A percentile compares a stretch with the other conserved stretches of the same genome.
These are phyloP conservation scores for Syzygium aromaticum DNA, from an alignment of 345 rosid species.

Conservation along the genomic window DNA sequence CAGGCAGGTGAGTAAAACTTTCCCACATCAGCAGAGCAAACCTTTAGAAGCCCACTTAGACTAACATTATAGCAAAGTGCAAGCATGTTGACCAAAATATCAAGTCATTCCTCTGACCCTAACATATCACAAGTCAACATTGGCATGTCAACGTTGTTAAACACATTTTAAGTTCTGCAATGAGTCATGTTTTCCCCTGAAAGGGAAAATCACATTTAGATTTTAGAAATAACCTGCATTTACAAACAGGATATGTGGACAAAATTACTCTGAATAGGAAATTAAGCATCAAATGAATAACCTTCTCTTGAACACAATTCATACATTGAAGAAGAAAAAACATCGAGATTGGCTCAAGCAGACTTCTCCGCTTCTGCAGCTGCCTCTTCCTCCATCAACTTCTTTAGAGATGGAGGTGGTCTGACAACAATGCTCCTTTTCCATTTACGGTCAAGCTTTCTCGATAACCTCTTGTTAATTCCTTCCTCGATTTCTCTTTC, in stretches of 20 bases:
- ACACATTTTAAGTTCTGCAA: neutral
- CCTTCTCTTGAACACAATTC: neutral
- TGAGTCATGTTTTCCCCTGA: neutral
- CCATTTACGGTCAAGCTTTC: conserved; percentile 82
- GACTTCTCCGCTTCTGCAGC: conserved; percentile 72
- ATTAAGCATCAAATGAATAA: neutral
- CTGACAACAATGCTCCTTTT: conserved; percentile 81
- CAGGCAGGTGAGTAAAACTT: neutral
- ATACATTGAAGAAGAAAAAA: neutral
- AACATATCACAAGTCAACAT: neutral
- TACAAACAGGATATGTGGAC: neutral
- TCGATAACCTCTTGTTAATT: conserved; percentile 76
- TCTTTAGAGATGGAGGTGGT: conserved; percentile 76
- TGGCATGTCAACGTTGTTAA: neutral
- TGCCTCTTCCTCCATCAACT: conserved; percentile 73
- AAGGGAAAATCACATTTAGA: neutral
- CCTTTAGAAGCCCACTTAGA: neutral
- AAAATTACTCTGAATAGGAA: neutral
- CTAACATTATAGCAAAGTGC: neutral
- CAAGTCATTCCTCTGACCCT: neutral
- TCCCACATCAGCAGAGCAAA: neutral
- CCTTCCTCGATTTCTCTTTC: conserved; percentile 94
- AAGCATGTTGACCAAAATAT: neutral
- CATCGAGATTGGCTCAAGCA: conserved; percentile 18
- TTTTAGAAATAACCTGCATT: neutral